Evolutionary conservation across 805 yeast genomes (phyloP).

Genomic region (Wickerhamomyces ciferrii): DNA sequence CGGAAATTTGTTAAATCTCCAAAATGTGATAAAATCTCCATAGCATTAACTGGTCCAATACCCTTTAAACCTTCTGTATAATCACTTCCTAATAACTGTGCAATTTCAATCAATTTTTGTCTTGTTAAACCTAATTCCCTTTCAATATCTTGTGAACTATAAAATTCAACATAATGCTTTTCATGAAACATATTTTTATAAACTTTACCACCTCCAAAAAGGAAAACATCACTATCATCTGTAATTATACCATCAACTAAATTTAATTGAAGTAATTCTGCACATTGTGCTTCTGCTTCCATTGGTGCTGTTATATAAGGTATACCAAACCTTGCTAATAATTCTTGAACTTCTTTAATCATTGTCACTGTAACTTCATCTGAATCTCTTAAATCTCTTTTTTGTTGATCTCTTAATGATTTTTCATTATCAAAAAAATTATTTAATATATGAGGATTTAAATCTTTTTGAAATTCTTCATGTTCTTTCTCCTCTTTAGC

Average conservation of each 20-base stretch:
- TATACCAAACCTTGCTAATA: conserved; percentile 82
- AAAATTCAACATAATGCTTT: conserved; percentile 86
- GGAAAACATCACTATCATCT: conserved; percentile 94
- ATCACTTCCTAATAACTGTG: conserved; percentile 86
- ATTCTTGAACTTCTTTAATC: conserved; percentile 88
- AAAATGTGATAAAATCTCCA: conserved; percentile 88
- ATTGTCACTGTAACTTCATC: conserved; percentile 85
- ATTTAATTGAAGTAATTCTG: conserved; percentile 58
- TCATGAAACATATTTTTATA: conserved; percentile 95
- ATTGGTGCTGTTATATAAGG: conserved; percentile 95
- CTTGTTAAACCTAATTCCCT: conserved; percentile 62
- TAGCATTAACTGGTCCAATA: conserved; percentile 88
- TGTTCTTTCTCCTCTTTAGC: conserved; percentile 71
- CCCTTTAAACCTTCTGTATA: conserved; percentile 92
- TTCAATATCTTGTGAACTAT: conserved; percentile 52
- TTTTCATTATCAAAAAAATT: conserved; percentile 32
- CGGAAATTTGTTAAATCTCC: conserved; percentile 33
- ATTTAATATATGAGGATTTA: conserved; percentile 23
- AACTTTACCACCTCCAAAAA: conserved; percentile 82
- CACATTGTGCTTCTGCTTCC: conserved; percentile 99
- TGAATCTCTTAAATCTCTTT: conserved; percentile 74
- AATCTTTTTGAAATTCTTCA: conserved; percentile 46
- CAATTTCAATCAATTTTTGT: conserved; percentile 67
- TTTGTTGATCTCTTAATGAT: conserved; percentile 53
- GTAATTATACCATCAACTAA: conserved; percentile 94